Conservation (phyloP, 345 rosid genomes). For the Lumnitzera littorea region DNA sequence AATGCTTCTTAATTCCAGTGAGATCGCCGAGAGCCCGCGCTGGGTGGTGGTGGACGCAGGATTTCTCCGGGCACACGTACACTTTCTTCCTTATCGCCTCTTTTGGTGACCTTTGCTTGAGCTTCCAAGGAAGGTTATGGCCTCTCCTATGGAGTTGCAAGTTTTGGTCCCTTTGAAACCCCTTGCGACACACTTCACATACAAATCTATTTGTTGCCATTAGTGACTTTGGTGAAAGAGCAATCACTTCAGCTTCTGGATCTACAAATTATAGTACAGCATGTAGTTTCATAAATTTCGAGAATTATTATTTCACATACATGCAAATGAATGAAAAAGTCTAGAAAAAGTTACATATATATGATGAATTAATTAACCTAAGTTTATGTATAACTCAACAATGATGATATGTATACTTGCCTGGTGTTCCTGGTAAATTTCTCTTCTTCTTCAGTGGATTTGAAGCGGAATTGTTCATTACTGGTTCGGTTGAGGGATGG, state of each 20-base stretch:
- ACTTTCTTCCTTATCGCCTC: slow-evolving; percentile 27
- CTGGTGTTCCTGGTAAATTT: slow-evolving; percentile 75
- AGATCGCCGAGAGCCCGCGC: slow-evolving; percentile 41
- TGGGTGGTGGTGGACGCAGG: slow-evolving; percentile 41
- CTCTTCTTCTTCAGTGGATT: slow-evolving; percentile 48
- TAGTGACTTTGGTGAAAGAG: slow-evolving; percentile 32
- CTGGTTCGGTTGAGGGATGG: slow-evolving; percentile 27
- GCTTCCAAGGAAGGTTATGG: slow-evolving; percentile 40
- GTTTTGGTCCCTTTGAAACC: slow-evolving; percentile 39
- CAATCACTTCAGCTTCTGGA: slow-evolving; percentile 39
- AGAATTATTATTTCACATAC: too few species aligned
- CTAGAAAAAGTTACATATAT: background rate
- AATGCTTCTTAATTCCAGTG: slow-evolving; percentile 43
- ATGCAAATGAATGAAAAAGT: background rate
- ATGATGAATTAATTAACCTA: too few species aligned
- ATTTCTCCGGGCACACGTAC: slow-evolving; percentile 39
- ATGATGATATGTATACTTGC: slow-evolving; percentile 19
- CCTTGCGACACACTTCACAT: slow-evolving; percentile 40
- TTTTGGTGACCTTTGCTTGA: slow-evolving; percentile 35
- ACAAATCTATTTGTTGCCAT: slow-evolving; percentile 37
- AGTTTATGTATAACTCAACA: too few species aligned
- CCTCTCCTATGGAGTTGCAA: slow-evolving; percentile 41
- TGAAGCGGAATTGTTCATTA: slow-evolving; percentile 54
- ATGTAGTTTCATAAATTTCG: background rate
- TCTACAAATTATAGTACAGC: slow-evolving; percentile 11